Evolutionary conservation across 2,329 filamentous ascomycete genomes (phyloP), one percentile per base, ranked within the genome.

Genomic region (Penicillium sp.): DNA sequence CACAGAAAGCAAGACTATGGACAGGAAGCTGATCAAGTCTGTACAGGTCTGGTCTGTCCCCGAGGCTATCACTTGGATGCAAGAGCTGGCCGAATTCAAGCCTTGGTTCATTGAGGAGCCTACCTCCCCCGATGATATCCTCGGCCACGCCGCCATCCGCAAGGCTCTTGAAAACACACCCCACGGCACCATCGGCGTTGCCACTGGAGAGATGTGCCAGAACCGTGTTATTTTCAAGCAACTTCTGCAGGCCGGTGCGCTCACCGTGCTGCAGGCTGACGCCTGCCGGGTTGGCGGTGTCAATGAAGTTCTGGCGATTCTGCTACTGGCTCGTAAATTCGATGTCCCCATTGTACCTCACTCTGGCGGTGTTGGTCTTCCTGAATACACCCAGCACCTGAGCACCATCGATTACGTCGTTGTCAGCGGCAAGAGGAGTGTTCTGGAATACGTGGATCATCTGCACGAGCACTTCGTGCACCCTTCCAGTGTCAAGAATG

Each of bases 171-270:
- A 83, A 31, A 66, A 74, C 54, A 77, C 71, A 9, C 71, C 73
- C 6, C 57, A 76, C 59, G 73, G 73, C 65, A 86, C 89, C 0
- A 91, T 96, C 65, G 90, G 90, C 54, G 92, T 96, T 5, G 92
- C 92, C 7, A 96, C 92, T 0, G 92, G 92, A 59, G 92, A 96
- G 78, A 95, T 96, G 91, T 94, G 91, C 78, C 92, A 96, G 79
- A 96, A 96, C 80, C 87, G 92, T 34, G 90, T 96, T 61, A 85
- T 96, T 67, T 96, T 96, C 84, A 96, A 96, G 82, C 92, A 96
- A 76, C 84, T 96, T 56, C 83, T 96, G 48, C 84, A 87, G 71
- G 80, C 85, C 2, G 88, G 88, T 47, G 90, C 91, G 56, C 90
- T 96, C 65, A 91, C 94, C 67, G 86, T 96, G 18, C 91, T 91